Conservation (phyloP, 208 protist genomes). For the Acanthamoeba lenticulata region DNA sequence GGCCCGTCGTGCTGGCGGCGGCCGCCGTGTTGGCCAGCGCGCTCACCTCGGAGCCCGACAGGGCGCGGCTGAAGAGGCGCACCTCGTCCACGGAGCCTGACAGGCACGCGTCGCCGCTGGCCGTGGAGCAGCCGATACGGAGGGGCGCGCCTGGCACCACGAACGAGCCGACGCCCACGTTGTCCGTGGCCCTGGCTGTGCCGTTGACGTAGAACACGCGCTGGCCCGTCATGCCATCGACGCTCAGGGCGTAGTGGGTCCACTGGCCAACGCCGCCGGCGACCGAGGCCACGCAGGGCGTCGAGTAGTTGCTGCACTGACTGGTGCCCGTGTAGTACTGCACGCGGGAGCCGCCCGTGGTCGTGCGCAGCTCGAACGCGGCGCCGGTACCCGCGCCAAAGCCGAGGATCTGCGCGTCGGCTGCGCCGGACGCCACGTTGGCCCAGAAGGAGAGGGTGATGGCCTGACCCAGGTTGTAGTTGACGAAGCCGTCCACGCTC, state of each 20-base stretch:
- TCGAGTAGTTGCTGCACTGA: background rate
- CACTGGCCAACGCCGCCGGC: background rate
- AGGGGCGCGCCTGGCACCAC: slow-evolving; percentile 19
- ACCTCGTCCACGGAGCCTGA: slow-evolving; percentile 40
- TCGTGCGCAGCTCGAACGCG: slow-evolving; percentile 44
- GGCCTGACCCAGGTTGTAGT: slow-evolving; percentile 20
- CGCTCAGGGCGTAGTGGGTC: slow-evolving; percentile 57
- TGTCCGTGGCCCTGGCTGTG: background rate
- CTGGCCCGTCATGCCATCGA: background rate
- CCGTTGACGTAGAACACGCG: slow-evolving; percentile 53
- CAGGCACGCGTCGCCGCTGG: slow-evolving; percentile 18
- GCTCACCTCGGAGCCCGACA: background rate
- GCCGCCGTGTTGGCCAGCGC: background rate
- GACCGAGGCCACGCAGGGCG: background rate
- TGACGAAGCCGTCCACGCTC: slow-evolving; percentile 57
- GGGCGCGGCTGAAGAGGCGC: slow-evolving; percentile 41
- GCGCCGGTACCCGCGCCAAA: background rate
- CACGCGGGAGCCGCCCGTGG: background rate
- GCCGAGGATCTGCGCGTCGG: slow-evolving; percentile 52
- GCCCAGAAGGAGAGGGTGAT: slow-evolving; percentile 43
- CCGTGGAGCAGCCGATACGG: slow-evolving; percentile 53
- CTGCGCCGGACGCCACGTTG: background rate
- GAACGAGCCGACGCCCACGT: background rate
- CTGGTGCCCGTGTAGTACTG: slow-evolving; percentile 53
- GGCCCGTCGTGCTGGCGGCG: slow-evolving; percentile 13